A percentile compares a stretch with the other conserved stretches of the same genome.
Conservation (phyloP, 768 basidiomycete genomes). For the Termitomyces sp. region DNA sequence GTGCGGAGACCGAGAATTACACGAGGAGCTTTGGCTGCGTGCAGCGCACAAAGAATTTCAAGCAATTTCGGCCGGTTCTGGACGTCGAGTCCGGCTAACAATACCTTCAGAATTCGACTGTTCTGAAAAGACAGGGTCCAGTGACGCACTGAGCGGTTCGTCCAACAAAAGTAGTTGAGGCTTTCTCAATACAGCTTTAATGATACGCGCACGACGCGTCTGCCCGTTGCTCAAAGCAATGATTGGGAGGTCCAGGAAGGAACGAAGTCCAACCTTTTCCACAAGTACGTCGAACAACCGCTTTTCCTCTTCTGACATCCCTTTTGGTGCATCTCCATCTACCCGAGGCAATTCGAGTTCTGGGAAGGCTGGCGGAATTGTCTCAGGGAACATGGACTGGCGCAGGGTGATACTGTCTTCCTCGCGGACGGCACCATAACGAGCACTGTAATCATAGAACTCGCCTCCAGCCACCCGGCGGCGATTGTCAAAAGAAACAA, state of each 20-base stretch:
- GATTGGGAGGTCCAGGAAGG: conserved; percentile 76
- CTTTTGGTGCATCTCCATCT: conserved; percentile 12
- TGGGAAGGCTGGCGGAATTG: conserved; percentile 27
- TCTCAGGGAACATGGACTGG: conserved; percentile 61
- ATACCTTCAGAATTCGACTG: neutral
- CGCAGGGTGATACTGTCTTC: conserved; percentile 77
- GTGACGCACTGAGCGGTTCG: conserved; percentile 76
- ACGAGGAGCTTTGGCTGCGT: conserved; percentile 17
- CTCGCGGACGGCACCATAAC: conserved; percentile 85
- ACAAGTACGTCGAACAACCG: conserved; percentile 50
- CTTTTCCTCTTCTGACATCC: conserved; percentile 18
- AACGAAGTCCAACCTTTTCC: conserved; percentile 47
- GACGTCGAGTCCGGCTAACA: conserved; percentile 74
- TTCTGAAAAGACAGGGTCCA: neutral
- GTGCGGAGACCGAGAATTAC: conserved; percentile 43
- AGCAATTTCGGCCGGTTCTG: conserved; percentile 52
- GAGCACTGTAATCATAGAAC: conserved; percentile 91
- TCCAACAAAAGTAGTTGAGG: conserved; percentile 83
- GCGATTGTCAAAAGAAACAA: conserved; percentile 68
- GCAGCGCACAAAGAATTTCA: conserved; percentile 27
- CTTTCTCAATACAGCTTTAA: conserved; percentile 63
- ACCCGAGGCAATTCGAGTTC: conserved; percentile 16
- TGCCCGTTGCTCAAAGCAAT: conserved; percentile 91
- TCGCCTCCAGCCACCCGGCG: conserved; percentile 53
- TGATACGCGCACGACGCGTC: conserved; percentile 79